Base-by-base conservation (phyloP, 2,329 filamentous ascomycete genomes). In the Plectosphaerella cucumerina region DNA sequence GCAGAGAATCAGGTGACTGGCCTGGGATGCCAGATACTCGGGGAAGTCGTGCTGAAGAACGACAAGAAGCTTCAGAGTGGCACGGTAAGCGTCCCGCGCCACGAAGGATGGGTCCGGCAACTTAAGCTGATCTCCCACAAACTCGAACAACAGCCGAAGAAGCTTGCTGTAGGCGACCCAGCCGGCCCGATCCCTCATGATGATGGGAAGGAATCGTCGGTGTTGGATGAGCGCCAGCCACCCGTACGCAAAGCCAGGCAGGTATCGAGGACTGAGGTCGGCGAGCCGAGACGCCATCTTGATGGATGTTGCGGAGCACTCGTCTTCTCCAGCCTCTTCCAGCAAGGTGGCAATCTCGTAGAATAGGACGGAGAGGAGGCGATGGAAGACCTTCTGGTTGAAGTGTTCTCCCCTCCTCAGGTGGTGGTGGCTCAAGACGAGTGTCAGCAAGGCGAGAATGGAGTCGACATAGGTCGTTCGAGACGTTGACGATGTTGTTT, bases 21-120 rank as follows among this genome's bases (percentile, higher is more conserved):
- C 89, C 66, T 96, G 90, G 60, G 92, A 89, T 6, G 89, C 87
- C 41, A 99, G 73, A 68, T 96, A 99, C 51, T 97, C 91, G 0
- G 93, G 89, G 69, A 90, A 97, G 67, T 99, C 94, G 64, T 97
- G 94, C 59, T 96, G 89, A 49, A 99, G 74, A 48, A 96, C 81
- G 33, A 96, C 74, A 50, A 97, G 73, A 53, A 97, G 81, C 63
- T 95, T 91, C 45, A 96, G 74, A 2, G 89, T 83, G 9, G 87
- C 90, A 54, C 90, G 86, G 67, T 96, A 97, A 54, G 96, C 82
- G 50, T 93, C 89, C 65, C 90, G 92, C 33, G 86, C 83, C 47
- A 89, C 78, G 33, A 82, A 76, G 4, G 85, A 77, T 15, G 90
- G 78, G 52, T 85, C 85, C 23, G 85, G 73, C 10, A 85, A 80